A percentile compares a stretch with the other conserved stretches of the same genome.
These are phyloP conservation scores for Agaricus sinodeliciosus DNA, from an alignment of 768 basidiomycete species.

Conservation along the genomic window DNA sequence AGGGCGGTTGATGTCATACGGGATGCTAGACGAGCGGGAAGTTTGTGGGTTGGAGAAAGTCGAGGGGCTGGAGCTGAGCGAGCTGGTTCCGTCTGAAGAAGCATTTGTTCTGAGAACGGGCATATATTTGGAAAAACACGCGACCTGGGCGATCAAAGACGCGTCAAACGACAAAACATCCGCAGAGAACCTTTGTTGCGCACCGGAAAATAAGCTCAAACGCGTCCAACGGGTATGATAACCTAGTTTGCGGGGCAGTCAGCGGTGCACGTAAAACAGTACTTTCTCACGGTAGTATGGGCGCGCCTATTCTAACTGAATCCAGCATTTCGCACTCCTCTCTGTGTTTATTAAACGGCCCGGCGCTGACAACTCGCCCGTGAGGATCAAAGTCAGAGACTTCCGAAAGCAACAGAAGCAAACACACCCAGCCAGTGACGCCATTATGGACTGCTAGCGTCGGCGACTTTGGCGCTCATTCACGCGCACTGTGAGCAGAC, in stretches of 20 bases:
- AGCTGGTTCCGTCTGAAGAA: neutral
- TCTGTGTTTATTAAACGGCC: too few species aligned
- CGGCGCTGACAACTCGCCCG: too few species aligned
- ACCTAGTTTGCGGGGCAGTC: neutral
- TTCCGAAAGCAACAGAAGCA: conserved; percentile 2
- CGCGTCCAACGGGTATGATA: neutral
- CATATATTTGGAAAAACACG: conserved; percentile 1
- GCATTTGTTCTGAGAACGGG: conserved; percentile 6
- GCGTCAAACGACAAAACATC: neutral
- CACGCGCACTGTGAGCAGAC: too few species aligned
- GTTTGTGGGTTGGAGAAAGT: neutral
- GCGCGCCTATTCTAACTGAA: too few species aligned
- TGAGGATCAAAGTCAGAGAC: neutral
- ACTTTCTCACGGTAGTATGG: conserved; percentile 5
- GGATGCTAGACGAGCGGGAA: neutral
- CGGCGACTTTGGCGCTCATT: too few species aligned
- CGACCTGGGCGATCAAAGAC: conserved; percentile 1
- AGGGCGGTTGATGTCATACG: neutral
- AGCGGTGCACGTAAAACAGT: neutral
- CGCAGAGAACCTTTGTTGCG: neutral
- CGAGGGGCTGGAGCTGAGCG: neutral
- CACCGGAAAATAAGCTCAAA: conserved; percentile 1
- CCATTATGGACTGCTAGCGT: neutral
- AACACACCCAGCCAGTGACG: neutral
- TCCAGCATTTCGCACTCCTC: neutral